These are phyloP conservation scores for Leptographium flavum DNA, from an alignment of 2,329 filamentous ascomycete genomes.

Conservation along the genomic window DNA sequence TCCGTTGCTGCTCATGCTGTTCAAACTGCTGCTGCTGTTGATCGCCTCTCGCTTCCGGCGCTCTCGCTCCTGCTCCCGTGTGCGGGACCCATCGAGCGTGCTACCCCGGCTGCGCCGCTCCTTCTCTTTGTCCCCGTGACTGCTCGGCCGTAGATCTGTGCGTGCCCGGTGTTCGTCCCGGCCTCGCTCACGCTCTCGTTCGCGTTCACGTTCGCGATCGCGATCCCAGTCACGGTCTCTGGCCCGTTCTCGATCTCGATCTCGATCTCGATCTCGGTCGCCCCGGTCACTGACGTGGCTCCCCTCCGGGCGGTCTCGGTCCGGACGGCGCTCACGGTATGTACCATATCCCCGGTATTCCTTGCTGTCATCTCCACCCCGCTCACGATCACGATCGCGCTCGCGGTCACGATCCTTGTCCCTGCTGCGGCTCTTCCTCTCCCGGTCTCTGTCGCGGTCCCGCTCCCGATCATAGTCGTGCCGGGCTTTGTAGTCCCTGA, in stretches of 20 bases:
- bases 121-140: constrained; percentile 33
- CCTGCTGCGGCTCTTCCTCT: constrained; percentile 13
- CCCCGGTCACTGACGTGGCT: constrained; percentile 21
- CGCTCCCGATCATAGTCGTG: background rate
- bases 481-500: too few species aligned
- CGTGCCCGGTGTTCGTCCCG: constrained; percentile 19
- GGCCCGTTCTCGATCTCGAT: constrained; percentile 19
- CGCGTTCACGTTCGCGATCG: background rate
- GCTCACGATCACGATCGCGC: constrained; percentile 11
- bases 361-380: constrained; percentile 10
- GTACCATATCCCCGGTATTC: constrained; percentile 10
- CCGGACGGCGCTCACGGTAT: constrained; percentile 9
- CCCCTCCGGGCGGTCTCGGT: constrained; percentile 15
- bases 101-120: constrained; percentile 16
- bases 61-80: constrained; percentile 13
- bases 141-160: constrained; percentile 31
- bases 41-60: background rate
- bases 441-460: background rate
- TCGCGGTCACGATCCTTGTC: constrained; percentile 11
- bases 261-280: constrained; percentile 19
- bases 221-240: constrained; percentile 5
- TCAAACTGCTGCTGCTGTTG: constrained; percentile 2
- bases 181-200: constrained; percentile 16
- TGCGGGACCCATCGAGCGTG: constrained; percentile 11
- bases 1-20: constrained; percentile 1